Base-by-base conservation (phyloP, 305 asterid genomes). In the Lippia alba region DNA sequence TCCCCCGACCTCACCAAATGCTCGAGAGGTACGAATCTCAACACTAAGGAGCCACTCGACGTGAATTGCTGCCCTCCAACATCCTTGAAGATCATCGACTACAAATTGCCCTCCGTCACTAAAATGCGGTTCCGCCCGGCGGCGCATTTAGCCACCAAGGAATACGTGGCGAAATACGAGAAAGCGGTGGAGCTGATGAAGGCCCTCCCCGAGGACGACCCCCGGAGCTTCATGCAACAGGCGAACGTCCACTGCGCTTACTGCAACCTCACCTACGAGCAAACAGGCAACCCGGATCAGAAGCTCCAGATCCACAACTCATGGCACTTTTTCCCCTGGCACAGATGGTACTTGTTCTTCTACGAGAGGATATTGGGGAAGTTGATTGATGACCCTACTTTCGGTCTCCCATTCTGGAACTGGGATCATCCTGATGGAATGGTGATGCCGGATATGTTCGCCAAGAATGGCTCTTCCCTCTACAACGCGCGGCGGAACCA, bases 361-460 rank as follows among this genome's bases (percentile, higher is more conserved):
- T 81, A 73, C 4, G 91, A 83, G 65, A 75, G 61, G 20, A 86
- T 83, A 5, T 62, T 75, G 36, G 85, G 76, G 12, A 86, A 80
- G n/a, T 49, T 86, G 4, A 67, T 86, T 0, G 30, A 81, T 30
- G 88, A 85, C 33, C 86, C 87, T 0, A 77, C 67, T 46, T 85
- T 85, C 15, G 75, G 73, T 0, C 63, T 83, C 20, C 91, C 91
- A 5, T 85, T 76, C 45, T 86, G 91, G 91, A 86, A 81, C 69
- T 86, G 83, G 83, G 91, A 60, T 30, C 8, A 48, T 83, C 6
- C 91, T 79, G 1, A 48, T 67, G 14, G 66, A 1, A 61, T 61
- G 51, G 33, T 39, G 6, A 40, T 61, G 34, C 34, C 66, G 1
- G 16, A 4, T 14, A 36, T 72, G 5, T 86, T 61, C 11, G 24